Conservation (phyloP, 805 yeast genomes). For the Ogataea ramenticola region DNA sequence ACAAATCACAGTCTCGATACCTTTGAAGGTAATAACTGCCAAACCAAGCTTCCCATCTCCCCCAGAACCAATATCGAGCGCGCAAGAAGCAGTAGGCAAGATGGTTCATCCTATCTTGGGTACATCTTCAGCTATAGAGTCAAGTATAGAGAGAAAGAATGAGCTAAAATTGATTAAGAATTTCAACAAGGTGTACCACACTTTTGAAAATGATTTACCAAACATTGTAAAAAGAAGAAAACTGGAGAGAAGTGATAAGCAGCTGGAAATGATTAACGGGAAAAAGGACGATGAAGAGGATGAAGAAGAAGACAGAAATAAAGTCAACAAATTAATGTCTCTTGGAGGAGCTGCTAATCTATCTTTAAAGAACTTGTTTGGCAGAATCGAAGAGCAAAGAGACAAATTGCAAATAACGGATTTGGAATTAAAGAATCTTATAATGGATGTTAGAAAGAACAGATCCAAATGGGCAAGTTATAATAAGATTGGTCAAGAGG, state of each 20-base stretch:
- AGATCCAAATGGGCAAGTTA: slow-evolving; percentile 98
- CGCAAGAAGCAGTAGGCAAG: slow-evolving; percentile 25
- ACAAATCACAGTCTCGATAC: slow-evolving; percentile 10
- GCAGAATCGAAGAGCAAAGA: slow-evolving; percentile 71
- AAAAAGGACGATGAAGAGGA: slow-evolving; percentile 9
- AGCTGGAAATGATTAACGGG: slow-evolving; percentile 36
- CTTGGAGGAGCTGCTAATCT: slow-evolving; percentile 64
- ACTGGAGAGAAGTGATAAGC: slow-evolving; percentile 73
- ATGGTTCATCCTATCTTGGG: slow-evolving; percentile 30
- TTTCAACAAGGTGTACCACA: slow-evolving; percentile 68
- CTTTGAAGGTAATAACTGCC: slow-evolving; percentile 11
- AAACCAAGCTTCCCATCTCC: slow-evolving; percentile 25
- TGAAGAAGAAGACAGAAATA: slow-evolving; percentile 11
- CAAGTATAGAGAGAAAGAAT: slow-evolving; percentile 33
- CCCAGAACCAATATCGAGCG: slow-evolving; percentile 16
- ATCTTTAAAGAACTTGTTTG: slow-evolving; percentile 72
- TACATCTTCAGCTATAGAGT: slow-evolving; percentile 29
- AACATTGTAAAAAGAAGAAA: slow-evolving; percentile 69
- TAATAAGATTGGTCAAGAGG: slow-evolving; percentile 94
- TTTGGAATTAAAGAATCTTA: slow-evolving; percentile 72
- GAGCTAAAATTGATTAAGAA: slow-evolving; percentile 42
- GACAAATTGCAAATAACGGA: slow-evolving; percentile 73
- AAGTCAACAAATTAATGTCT: slow-evolving; percentile 23
- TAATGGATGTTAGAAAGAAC: slow-evolving; percentile 89
- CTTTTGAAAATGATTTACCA: slow-evolving; percentile 69